Base-by-base conservation (phyloP, 2,329 filamentous ascomycete genomes). In the Alternaria consortialis region DNA sequence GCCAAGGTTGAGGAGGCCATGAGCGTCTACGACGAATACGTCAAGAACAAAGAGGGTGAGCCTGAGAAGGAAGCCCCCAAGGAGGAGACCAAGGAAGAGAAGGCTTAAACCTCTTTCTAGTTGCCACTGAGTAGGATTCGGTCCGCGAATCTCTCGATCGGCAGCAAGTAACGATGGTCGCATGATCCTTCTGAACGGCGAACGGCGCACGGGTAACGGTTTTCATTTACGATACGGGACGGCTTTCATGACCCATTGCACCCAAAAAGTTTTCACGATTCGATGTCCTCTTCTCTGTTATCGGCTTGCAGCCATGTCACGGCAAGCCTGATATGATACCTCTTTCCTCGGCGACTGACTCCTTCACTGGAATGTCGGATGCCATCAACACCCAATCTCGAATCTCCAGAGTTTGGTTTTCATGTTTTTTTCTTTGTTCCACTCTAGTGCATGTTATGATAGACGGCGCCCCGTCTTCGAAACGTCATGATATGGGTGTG, bases 1-100 rank as follows among this genome's bases (percentile, higher is more conserved):
- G 88, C 90, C 80, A 99, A 99, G 90, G 95, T 99, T 62, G 93
- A 97, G 63, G 95, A 99, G 85, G 95, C 95, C 70, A 91, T 99
- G 79, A 92, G 88, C 72, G 95, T 99, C 74, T 99, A 98, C 80
- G 93, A 99, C 77, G 95, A 99, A 82, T 99, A 99, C 81, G 90
- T 98, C 84, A 98, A 98, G 89, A 88, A 88, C 77, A 92, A 95
- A 80, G 76, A 78, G 62, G 76, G 75, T 73, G 76, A 78, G 65
- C 70, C 68, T 64, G 69, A 77, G 60, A 75, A 79, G 60, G 76
- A 77, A 42, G 72, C 69, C 52, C 63, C 74, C 61, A 78, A 79
- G 62, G 83, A 84, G 62, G 73, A 80, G 57, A 60, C 76, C 59
- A 84, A 84, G 77, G 80, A 84, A 74, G 82, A 84, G 58, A 77